Evolutionary conservation across 2,329 filamentous ascomycete genomes (phyloP).

Genomic region (Boeremia lycopersici): DNA sequence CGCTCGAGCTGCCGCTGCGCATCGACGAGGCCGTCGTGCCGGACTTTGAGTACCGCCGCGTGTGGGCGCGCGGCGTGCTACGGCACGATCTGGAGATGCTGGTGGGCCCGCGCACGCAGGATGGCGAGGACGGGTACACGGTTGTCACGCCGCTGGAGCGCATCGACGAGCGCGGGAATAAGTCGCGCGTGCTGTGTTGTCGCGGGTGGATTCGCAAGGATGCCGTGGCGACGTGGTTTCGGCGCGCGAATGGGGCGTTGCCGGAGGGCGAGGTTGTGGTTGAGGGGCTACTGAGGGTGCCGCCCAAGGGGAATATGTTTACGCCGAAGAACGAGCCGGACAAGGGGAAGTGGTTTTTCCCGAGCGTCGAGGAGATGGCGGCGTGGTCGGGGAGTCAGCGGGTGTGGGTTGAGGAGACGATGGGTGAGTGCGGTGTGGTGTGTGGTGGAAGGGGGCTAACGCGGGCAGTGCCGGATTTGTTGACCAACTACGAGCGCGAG

Average conservation of each 20-base stretch:
- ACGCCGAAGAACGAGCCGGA: slow-evolving; percentile 89
- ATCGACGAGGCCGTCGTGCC: slow-evolving; percentile 81
- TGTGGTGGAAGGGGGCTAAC: slow-evolving; percentile 33
- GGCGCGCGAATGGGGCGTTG: slow-evolving; percentile 64
- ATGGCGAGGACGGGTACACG: slow-evolving; percentile 88
- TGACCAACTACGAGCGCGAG: slow-evolving; percentile 76
- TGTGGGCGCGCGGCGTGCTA: slow-evolving; percentile 74
- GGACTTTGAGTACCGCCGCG: slow-evolving; percentile 90
- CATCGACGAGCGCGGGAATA: slow-evolving; percentile 54
- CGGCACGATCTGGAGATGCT: slow-evolving; percentile 96
- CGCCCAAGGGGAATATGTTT: slow-evolving; percentile 98
- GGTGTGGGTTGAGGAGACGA: slow-evolving; percentile 95
- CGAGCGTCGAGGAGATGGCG: slow-evolving; percentile 92
- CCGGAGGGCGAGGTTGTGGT: slow-evolving; percentile 75
- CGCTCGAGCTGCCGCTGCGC: slow-evolving; percentile 81
- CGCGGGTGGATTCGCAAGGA: slow-evolving; percentile 90
- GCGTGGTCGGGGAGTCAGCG: slow-evolving; percentile 78
- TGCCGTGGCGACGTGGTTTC: slow-evolving; percentile 66
- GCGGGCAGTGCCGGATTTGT: slow-evolving; percentile 72
- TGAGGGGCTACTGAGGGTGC: slow-evolving; percentile 83
- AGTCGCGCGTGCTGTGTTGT: slow-evolving; percentile 77
- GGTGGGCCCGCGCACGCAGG: slow-evolving; percentile 84
- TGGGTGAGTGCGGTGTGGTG: slow-evolving; percentile 63
- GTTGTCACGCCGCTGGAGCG: slow-evolving; percentile 91
- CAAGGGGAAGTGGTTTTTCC: slow-evolving; percentile 89